Conservation (phyloP, 116 monocot species). For the Posidonia oceanica region DNA sequence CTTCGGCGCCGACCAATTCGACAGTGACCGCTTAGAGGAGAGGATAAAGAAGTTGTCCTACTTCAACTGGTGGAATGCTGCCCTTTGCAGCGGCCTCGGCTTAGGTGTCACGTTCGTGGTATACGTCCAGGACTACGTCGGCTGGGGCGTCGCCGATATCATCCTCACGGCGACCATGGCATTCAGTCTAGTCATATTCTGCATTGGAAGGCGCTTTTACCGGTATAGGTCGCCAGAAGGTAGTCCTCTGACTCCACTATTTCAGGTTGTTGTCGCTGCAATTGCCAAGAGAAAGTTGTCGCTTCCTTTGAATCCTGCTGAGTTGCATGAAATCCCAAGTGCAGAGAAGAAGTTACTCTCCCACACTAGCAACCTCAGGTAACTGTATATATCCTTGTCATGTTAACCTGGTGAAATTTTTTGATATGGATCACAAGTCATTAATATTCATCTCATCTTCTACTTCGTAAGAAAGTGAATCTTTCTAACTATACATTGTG, state of each 20-base stretch:
- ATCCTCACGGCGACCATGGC: constrained; percentile 37
- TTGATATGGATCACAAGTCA: no score
- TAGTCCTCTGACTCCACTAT: constrained; percentile 46
- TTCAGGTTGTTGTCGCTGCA: constrained; percentile 41
- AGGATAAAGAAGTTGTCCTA: constrained; percentile 75
- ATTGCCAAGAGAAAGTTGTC: constrained; percentile 32
- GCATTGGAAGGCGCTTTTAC: constrained; percentile 36
- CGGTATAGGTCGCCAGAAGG: constrained; percentile 39
- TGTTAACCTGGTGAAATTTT: no score
- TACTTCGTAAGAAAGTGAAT: no score
- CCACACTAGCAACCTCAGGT: constrained; percentile 30
- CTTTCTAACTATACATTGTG: no score
- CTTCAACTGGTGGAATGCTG: constrained; percentile 95
- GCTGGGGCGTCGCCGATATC: constrained; percentile 38
- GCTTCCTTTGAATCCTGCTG: constrained; percentile 20
- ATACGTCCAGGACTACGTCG: constrained; percentile 50
- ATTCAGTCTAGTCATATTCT: constrained; percentile 28
- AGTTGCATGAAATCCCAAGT: constrained; percentile 38
- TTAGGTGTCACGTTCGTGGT: constrained; percentile 51
- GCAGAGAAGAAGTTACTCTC: constrained; percentile 26
- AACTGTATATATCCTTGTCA: no score
- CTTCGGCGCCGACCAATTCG: constrained; percentile 89
- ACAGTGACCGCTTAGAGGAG: constrained; percentile 45
- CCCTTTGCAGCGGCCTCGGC: constrained; percentile 43
- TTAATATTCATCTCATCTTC: no score